phyloP scores from a whole-genome alignment of 139 green algal genomes.

The Desmodesmus armatus region DNA sequence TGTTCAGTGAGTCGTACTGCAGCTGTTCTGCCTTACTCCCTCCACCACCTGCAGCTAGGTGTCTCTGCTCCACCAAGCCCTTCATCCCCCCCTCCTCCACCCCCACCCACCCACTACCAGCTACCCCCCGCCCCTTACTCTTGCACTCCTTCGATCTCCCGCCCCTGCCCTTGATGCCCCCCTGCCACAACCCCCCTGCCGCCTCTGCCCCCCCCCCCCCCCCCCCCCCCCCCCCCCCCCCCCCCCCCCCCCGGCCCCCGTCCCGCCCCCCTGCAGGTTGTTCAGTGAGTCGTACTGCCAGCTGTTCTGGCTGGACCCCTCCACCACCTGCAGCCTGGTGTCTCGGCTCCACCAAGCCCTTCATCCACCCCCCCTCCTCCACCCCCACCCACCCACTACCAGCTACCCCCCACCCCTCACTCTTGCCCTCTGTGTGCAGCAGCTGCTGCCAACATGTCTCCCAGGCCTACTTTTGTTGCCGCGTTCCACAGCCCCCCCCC shows the following conservation, averaged over 20 bases:
- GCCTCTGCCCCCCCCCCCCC: background rate
- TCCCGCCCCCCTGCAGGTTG: background rate
- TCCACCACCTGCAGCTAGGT: too few relatives aligned
- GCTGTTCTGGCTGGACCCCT: slow-evolving; percentile 33
- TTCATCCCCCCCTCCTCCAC: too few relatives aligned
- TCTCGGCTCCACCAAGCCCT: too few relatives aligned
- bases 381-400: too few relatives aligned
- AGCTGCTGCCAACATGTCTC: background rate
- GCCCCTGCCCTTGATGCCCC: background rate
- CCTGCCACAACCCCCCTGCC: background rate
- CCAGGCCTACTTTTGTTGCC: background rate
- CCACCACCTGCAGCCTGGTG: background rate
- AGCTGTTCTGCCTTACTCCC: too few relatives aligned
- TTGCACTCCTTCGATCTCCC: background rate
- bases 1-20: too few relatives aligned
- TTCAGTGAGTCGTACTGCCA: slow-evolving; percentile 26
- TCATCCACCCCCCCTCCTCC: too few relatives aligned
- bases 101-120: too few relatives aligned
- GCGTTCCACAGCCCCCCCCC: too few relatives aligned
- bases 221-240: background rate
- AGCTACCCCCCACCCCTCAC: background rate
- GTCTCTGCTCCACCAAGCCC: too few relatives aligned
- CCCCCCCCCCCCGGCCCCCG: background rate
- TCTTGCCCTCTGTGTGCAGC: background rate
- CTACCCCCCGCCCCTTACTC: too few relatives aligned